Base-by-base conservation (phyloP, 176 grass and related monocot species). In the Phoenix roebelenii region DNA sequence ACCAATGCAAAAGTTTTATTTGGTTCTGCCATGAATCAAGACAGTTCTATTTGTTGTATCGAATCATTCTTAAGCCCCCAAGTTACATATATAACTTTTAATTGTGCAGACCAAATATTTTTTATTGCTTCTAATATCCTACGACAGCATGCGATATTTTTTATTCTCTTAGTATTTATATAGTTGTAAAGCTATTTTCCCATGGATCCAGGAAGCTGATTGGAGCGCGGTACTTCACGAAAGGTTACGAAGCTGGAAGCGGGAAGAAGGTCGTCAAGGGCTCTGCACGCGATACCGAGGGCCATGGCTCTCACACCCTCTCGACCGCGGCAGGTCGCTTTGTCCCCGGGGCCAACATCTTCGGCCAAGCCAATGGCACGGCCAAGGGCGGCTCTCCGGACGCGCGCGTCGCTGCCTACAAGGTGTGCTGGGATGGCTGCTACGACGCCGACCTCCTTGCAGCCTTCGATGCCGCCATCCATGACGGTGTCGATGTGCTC, bases 281-380 rank as follows among this genome's bases (percentile, higher is more conserved):
- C 67, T 80, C 82, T 18, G 66, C 82, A 16, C 85, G 90, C 23
- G 90, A 95, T 56, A 66, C 39, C 16, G 82, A 83, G 12, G 90
- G 90, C 6, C 90, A 95, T 52, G 85, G 90, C 70, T 76, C 82
- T 19, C 90, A 95, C 79, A 89, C 90, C 25, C 90, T 95, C 15
- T 95, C 90, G 20, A 95, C 85, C 0, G 85, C 85, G 5, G 89
- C 23, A 0, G 89, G 89, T 0, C 4, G 65, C 30, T 89, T 80
- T 62, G 85, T 89, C 29, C 70, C 79, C 0, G 66, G 76, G 19
- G 85, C 82, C 15, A 86, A 15, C 67, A 72, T 88, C 44, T 95
- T 78, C 71, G 85, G 85, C 58, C 60, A 81, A 18, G 85, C 82
- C 55, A 75, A 51, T 25, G 85, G 90, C 53, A 95, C 90, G 0